Evolutionary conservation across 2,329 filamentous ascomycete species (phyloP), one percentile per base, ranked within the genome.

Genomic region (Ceratocystis variospora): DNA sequence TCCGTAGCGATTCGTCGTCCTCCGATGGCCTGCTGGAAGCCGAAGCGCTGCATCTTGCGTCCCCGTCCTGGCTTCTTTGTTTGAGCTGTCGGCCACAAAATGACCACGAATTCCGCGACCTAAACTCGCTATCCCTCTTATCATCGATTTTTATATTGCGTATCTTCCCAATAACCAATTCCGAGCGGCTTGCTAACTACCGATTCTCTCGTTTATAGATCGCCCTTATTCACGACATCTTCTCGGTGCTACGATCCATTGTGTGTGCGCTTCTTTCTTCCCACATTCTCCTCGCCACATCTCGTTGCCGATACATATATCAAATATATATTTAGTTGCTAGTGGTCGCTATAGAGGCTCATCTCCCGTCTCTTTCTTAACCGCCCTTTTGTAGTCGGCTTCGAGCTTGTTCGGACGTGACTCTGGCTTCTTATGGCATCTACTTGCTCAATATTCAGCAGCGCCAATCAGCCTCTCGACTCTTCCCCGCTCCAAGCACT

Each of bases 371-470:
- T 6, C 5, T 8, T 48, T 45, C 62, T 53, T 19, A 31, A 45
- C 22, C 5, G 25, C 62, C 46, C 15, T 31, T 55, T 22, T 53
- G 31, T 28, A 37, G 7, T 46, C n/a, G 48, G 48, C 50, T 46
- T 63, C 46, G 62, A 41, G 46, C 37, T 45, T 55, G 62, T 33
- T 37, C 50, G 33, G 28, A 53, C 44, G 28, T 46, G 62, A 53
- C 31, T 25, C 64, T 53, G 64, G 44, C 44, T 63, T 63, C 63
- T 68, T 45, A 68, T 68, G 67, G 67, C 65, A 45, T 64, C 61
- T 62, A 61, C 44, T 62, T 63, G 61, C 50, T 53, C 63, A 53
- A 59, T 63, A 46, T 50, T 53, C 46, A 63, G 53, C 53, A 65
- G 55, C 50, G 55, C 64, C 64, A 65, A 61, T 50, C 64, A 66